Conservation (phyloP, 148 eudicot genomes). For the Diospyros kaki region DNA sequence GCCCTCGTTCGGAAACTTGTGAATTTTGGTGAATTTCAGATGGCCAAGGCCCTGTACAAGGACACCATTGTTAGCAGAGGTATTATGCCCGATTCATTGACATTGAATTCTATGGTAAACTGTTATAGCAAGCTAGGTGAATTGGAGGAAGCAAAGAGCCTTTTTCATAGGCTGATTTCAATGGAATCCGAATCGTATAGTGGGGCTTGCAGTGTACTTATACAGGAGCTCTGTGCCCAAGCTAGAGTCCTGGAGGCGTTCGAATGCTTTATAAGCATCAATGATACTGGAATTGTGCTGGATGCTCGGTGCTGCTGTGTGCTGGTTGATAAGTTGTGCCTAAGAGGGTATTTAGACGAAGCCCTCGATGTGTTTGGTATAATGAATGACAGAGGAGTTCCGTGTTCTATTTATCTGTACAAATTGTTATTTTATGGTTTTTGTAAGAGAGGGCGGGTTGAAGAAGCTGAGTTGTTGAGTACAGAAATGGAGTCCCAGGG, state of each 20-base stretch:
- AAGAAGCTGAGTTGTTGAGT: constrained; percentile 34
- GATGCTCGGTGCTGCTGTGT: constrained; percentile 21
- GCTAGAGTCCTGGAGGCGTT: constrained; percentile 34
- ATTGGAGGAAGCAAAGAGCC: constrained; percentile 33
- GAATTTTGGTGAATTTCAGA: constrained; percentile 18
- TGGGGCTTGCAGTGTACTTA: constrained; percentile 23
- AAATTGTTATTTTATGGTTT: constrained; percentile 29
- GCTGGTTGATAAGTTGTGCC: constrained; percentile 28
- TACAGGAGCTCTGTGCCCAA: constrained; percentile 19
- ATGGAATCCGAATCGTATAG: constrained; percentile 1
- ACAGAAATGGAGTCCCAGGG: constrained; percentile 38
- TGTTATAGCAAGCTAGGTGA: constrained; percentile 33
- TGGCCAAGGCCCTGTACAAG: constrained; percentile 29
- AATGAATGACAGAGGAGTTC: constrained; percentile 23
- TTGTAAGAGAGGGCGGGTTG: constrained; percentile 33
- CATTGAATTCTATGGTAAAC: constrained; percentile 30
- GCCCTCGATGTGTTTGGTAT: constrained; percentile 34
- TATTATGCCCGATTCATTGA: constrained; percentile 9
- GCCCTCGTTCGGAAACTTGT: constrained; percentile 26
- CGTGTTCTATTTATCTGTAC: constrained; percentile 19
- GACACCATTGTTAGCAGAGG: constrained; percentile 22
- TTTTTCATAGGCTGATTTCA: constrained; percentile 27
- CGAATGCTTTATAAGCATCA: constrained; percentile 20
- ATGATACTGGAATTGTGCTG: constrained; percentile 14
- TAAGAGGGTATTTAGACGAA: constrained; percentile 32